These are phyloP conservation scores for Penicillium aurantiogriseum DNA, from an alignment of 2,329 filamentous ascomycete genomes.

Conservation along the genomic window DNA sequence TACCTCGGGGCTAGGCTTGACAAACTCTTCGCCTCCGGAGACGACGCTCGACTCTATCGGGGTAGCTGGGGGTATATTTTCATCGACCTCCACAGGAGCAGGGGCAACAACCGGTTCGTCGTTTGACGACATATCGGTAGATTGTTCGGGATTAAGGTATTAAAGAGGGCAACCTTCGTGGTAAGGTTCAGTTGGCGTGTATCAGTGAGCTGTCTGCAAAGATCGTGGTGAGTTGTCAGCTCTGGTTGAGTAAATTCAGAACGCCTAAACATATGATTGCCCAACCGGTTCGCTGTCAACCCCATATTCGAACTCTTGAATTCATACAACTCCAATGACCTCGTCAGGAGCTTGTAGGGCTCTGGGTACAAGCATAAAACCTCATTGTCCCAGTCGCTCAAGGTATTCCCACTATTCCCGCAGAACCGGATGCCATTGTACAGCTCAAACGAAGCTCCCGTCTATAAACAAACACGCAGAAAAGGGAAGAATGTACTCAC, in stretches of 20 bases:
- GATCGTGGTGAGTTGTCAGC: not conserved
- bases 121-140: slow-evolving; percentile 33
- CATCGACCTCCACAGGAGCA: slow-evolving; percentile 23
- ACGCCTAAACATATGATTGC: not conserved
- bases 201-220: not conserved
- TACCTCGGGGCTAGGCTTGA: slow-evolving; percentile 37
- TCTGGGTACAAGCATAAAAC: not conserved
- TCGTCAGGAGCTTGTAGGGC: not conserved
- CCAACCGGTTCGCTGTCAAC: not conserved
- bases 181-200: slow-evolving; percentile 1
- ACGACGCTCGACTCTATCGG: slow-evolving; percentile 34
- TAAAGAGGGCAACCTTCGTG: not conserved
- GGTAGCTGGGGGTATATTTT: slow-evolving; percentile 35
- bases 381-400: not conserved
- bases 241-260: not conserved
- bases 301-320: not conserved
- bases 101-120: slow-evolving; percentile 32
- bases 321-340: not conserved
- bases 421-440: not conserved
- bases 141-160: slow-evolving; percentile 6
- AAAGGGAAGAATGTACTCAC: slow-evolving; percentile 18
- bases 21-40: slow-evolving; percentile 35
- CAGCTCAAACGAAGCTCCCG: slow-evolving; percentile 1
- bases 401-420: not conserved
- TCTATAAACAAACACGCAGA: slow-evolving; percentile 3